Evolutionary conservation across 345 rosid genomes (phyloP).

Genomic region (Salix koriyanagi): DNA sequence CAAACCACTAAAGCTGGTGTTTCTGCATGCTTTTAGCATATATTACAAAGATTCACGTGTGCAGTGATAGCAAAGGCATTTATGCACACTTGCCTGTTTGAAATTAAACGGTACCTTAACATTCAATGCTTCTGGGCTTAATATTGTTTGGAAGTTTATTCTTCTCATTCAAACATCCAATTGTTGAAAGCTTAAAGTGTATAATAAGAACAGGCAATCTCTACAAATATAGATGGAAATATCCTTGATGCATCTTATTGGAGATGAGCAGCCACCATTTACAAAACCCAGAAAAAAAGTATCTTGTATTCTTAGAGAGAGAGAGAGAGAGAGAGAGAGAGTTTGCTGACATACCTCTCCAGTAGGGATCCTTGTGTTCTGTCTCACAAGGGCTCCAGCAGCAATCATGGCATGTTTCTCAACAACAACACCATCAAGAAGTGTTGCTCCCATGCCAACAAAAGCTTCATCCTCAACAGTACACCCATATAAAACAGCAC

Average conservation of each 20-base stretch:
- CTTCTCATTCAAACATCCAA: not conserved
- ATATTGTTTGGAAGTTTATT: not conserved
- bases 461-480: slow-evolving; percentile 87
- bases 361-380: slow-evolving; percentile 75
- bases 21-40: not conserved
- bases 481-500: slow-evolving; percentile 96
- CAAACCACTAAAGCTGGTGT: not conserved
- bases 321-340: not conserved
- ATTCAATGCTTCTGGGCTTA: not conserved
- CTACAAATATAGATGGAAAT: not conserved
- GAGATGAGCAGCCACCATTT: too few relatives aligned
- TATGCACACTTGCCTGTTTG: too few relatives aligned
- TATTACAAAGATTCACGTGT: not conserved
- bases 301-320: not conserved
- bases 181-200: not conserved
- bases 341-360: slow-evolving; percentile 61
- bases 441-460: slow-evolving; percentile 89
- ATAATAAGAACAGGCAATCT: not conserved
- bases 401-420: slow-evolving; percentile 91
- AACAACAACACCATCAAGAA: slow-evolving; percentile 86
- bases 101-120: too few relatives aligned
- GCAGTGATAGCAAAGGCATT: not conserved
- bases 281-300: not conserved
- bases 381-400: slow-evolving; percentile 95
- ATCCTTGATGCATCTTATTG: not conserved